A percentile compares a stretch with the other conserved stretches of the same genome.
Evolutionary conservation across 306 rosid genomes (phyloP).

Genomic region (Phaseolus lunatus): DNA sequence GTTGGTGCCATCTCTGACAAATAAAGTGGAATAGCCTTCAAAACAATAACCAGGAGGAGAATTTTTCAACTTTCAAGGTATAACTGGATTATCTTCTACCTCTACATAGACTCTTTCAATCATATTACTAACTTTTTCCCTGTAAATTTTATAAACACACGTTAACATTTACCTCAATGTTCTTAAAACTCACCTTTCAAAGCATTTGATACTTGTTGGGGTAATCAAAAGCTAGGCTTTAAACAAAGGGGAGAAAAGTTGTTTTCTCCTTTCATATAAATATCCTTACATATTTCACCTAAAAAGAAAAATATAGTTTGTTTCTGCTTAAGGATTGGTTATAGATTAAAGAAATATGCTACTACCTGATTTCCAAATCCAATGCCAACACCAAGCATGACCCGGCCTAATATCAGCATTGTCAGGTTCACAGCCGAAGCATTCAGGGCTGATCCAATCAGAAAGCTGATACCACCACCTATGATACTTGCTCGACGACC

Average conservation of each 20-base stretch:
- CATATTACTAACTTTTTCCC: constrained; percentile 32
- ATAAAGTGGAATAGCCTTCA: constrained; percentile 89
- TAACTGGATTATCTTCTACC: constrained; percentile 28
- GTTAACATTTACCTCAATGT: background rate
- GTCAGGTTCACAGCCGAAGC: constrained; percentile 67
- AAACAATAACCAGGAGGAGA: constrained; percentile 46
- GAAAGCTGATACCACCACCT: constrained; percentile 74
- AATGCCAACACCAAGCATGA: constrained; percentile 95
- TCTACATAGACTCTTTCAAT: constrained; percentile 40
- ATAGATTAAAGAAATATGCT: constrained; percentile 11
- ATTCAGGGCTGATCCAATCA: constrained; percentile 73
- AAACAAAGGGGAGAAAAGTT: background rate
- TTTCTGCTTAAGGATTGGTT: constrained; percentile 1
- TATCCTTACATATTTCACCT: background rate
- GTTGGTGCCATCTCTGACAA: constrained; percentile 96
- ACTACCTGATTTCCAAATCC: constrained; percentile 95
- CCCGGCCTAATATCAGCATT: constrained; percentile 84
- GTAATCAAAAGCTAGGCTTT: constrained; percentile 5
- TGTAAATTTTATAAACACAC: constrained; percentile 12
- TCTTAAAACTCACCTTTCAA: constrained; percentile 10
- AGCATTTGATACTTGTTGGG: constrained; percentile 11
- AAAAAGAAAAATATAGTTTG: background rate
- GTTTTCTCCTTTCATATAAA: constrained; percentile 1
- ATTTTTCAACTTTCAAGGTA: constrained; percentile 36
- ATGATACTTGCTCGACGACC: constrained; percentile 82